Conservation (phyloP, 148 eudicot genomes). For the Cornus kousa region DNA sequence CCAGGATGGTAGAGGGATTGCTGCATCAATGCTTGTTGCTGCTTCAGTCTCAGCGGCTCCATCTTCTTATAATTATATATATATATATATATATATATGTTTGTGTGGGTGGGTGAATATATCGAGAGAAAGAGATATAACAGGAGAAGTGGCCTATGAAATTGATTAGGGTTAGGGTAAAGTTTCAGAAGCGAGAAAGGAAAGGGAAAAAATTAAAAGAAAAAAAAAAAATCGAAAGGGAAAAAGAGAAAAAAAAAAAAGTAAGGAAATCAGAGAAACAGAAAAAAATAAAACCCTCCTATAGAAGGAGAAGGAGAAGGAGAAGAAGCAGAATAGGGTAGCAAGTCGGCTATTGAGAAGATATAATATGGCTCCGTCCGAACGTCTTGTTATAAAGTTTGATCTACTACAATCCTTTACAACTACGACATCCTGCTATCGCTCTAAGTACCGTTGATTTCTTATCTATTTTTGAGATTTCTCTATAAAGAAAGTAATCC, state of each 20-base stretch:
- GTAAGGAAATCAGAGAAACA: neutral
- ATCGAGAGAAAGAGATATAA: neutral
- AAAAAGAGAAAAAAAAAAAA: neutral
- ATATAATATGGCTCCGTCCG: neutral
- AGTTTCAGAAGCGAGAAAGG: neutral
- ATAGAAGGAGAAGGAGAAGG: constrained; percentile 15
- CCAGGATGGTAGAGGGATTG: constrained; percentile 87
- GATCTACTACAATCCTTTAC: neutral
- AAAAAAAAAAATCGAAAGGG: neutral
- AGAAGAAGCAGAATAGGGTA: neutral
- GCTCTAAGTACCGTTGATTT: neutral
- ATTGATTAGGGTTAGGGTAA: neutral
- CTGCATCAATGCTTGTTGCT: constrained; percentile 83
- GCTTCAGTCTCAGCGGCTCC: constrained; percentile 51
- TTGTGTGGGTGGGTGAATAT: neutral
- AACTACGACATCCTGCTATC: neutral
- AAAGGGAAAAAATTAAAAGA: neutral
- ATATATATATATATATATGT: neutral
- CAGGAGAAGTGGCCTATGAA: neutral
- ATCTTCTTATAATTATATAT: neutral
- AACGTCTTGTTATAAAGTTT: neutral
- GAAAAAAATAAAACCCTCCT: constrained; percentile 37
- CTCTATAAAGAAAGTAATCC: too few relatives aligned
- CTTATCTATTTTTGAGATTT: too few relatives aligned
- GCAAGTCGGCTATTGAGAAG: constrained; percentile 1